These are phyloP conservation scores for Betula pendula DNA, from an alignment of 306 rosid genomes.

Conservation along the genomic window DNA sequence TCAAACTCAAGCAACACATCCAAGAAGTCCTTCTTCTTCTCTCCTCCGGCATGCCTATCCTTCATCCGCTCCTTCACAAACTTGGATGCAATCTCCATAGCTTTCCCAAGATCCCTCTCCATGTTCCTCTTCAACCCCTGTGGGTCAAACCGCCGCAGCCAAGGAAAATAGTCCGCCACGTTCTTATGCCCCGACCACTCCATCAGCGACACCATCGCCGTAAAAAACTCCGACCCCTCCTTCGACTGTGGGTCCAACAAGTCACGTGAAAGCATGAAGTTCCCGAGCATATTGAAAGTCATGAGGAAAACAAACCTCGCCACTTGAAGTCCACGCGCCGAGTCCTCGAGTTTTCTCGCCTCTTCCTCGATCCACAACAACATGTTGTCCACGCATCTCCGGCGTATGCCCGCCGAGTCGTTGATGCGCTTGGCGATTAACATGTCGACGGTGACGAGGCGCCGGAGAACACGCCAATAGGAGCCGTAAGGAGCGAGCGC, in stretches of 20 bases:
- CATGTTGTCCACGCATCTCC: conserved; percentile 54
- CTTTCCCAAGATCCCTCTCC: conserved; percentile 53
- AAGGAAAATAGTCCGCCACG: conserved; percentile 51
- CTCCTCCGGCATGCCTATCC: background rate
- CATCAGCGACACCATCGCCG: conserved; percentile 44
- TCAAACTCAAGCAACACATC: conserved; percentile 58
- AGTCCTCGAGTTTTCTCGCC: background rate
- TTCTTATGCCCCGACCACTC: conserved; percentile 52
- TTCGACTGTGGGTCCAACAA: conserved; percentile 45
- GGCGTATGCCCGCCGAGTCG: conserved; percentile 36
- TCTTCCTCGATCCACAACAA: conserved; percentile 50
- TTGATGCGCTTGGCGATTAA: conserved; percentile 48
- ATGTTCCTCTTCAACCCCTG: conserved; percentile 52
- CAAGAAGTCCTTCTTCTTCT: conserved; percentile 42
- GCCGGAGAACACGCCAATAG: conserved; percentile 64
- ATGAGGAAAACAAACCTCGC: conserved; percentile 51
- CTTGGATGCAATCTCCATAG: conserved; percentile 38
- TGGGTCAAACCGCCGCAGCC: conserved; percentile 50
- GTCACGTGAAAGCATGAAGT: conserved; percentile 55
- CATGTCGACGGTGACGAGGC: conserved; percentile 61
- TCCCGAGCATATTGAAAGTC: conserved; percentile 60
- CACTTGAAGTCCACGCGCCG: conserved; percentile 43
- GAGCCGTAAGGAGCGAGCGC: conserved; percentile 67
- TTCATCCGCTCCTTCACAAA: conserved; percentile 45
- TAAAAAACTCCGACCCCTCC: conserved; percentile 47